Base-by-base conservation (phyloP, 306 rosid genomes). In the Calophaca sinica region DNA sequence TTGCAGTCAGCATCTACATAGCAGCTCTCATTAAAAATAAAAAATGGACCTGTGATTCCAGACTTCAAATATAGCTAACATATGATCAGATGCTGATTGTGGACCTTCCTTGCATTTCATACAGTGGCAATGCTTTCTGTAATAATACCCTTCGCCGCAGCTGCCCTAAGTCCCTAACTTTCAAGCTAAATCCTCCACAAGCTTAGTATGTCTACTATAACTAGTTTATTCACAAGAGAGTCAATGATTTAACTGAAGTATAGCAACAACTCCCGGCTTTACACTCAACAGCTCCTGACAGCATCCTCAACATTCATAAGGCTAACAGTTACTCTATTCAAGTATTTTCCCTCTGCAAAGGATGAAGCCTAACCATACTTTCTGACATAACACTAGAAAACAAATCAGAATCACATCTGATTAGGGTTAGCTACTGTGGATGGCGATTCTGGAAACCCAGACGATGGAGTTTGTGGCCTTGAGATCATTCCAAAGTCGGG, bases 401-500 rank as follows among this genome's bases (percentile, higher is more conserved):
- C 72, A 71, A 68, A 74, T 66, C 71, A 73, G 41, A 55, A 72
- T 81, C 93, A 92, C 71, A 87, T 83, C 51, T 62, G 84, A 15
- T 60, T 74, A 29, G 89, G 79, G 75, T 92, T 82, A 49, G 75
- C 78, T 62, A 78, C 62, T 53, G 86, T 68, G 10, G 90, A 65
- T 60, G 96, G 88, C 9, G 78, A 80, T 66, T 85, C 89, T 8
- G 84, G 81, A 6, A 86, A 71, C 78, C 84, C 90, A 4, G 83
- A 59, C 7, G 83, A 81, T 29, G 86, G 88, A 79, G 88, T 85
- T 76, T 85, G 86, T 4, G 86, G 86, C 75, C 78, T 82, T 7
- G 86, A 59, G 51, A 82, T 68, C 49, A 87, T 74, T 70, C 85
- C 90, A 36, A 92, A 89, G 82, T 94, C 96, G 11, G 90, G 75